Percentiles rank a stretch among this genome's conserved stretches.
phyloP scores from a whole-genome alignment of 2,329 filamentous ascomycete species.

The Penicillium glabrum region DNA sequence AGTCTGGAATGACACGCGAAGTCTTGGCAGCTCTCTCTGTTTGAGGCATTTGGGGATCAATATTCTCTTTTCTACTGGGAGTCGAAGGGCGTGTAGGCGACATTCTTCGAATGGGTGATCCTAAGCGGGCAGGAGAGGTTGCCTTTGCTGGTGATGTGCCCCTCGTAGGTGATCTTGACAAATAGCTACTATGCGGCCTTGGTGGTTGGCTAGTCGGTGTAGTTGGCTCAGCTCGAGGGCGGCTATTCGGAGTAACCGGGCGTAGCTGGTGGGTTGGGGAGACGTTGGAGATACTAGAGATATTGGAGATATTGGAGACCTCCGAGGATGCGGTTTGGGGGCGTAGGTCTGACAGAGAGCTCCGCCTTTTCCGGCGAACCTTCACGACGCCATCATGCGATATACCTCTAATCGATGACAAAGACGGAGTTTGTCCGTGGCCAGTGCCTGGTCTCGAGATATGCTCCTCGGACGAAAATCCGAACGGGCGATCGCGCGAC shows the following conservation, averaged over 20 bases:
- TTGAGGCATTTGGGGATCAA: conserved; percentile 33
- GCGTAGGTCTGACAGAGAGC: conserved; percentile 84
- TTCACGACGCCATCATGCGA: conserved; percentile 42
- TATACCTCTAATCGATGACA: conserved; percentile 55
- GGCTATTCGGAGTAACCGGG: conserved; percentile 35
- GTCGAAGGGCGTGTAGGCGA: conserved; percentile 35
- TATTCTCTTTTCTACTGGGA: conserved; percentile 42
- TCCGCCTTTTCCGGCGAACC: conserved; percentile 77
- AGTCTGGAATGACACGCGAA: conserved; percentile 32
- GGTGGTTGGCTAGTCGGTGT: conserved; percentile 30
- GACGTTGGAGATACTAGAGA: conserved; percentile 24
- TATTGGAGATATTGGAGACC: conserved; percentile 41
- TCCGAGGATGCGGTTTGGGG: conserved; percentile 63
- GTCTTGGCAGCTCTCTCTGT: conserved; percentile 35
- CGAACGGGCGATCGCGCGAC: conserved; percentile 56
- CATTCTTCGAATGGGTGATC: conserved; percentile 31
- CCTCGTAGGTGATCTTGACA: conserved; percentile 29
- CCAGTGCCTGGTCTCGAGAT: conserved; percentile 45
- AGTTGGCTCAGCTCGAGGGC: conserved; percentile 26
- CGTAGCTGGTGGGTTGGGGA: conserved; percentile 37
- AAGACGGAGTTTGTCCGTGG: conserved; percentile 47
- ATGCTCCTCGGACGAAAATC: conserved; percentile 50
- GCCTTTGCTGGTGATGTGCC: conserved; percentile 33
- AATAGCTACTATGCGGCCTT: conserved; percentile 31
- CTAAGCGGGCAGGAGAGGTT: conserved; percentile 28